Base-by-base conservation (phyloP, 805 yeast genomes). In the Candida piceae region DNA sequence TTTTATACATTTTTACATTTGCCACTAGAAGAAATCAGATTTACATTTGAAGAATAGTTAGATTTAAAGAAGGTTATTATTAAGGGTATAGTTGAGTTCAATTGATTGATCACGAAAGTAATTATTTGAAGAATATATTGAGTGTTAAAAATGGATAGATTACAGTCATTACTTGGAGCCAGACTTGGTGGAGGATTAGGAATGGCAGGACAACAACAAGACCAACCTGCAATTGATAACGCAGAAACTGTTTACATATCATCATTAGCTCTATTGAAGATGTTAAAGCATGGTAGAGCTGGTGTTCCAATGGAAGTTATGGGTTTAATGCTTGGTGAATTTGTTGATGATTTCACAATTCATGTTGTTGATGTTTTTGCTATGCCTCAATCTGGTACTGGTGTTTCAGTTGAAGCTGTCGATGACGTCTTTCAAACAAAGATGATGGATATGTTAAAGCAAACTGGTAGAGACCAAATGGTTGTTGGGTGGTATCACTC, bases 401-500 rank as follows among this genome's bases (percentile, higher is more conserved):
- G 98, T 42, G 98, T 94, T 15, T 84, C 95, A 40, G 99, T 93
- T 40, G 98, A 93, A 62, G 98, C 99, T 1, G 98, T 93, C 23
- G 99, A 94, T 61, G 97, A 94, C 60, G 97, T 94, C 34, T 93
- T 93, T 68, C 98, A 93, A 63, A 89, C 97, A 4, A 85, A 82
- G 59, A 94, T 93, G 98, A 93, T 93, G 98, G 99, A 93, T 58
- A 93, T 93, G 98, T 74, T 93, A 56, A 80, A 84, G 64, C 98
- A 93, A 62, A 93, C 98, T 1, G 99, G 99, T n/a, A 76, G 99
- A 62, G 97, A 89, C 64, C 95, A 93, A 61, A 88, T 86, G 86
- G 98, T 93, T 36, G 99, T 93, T 34, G 99, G 99, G 23, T 93
- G 99, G 99, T 93, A 93, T 68, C 99, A 93, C 60, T 89, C 97